Evolutionary conservation across 345 rosid genomes (phyloP), one percentile per base, ranked within the genome.

Genomic region (Angophora floribunda): DNA sequence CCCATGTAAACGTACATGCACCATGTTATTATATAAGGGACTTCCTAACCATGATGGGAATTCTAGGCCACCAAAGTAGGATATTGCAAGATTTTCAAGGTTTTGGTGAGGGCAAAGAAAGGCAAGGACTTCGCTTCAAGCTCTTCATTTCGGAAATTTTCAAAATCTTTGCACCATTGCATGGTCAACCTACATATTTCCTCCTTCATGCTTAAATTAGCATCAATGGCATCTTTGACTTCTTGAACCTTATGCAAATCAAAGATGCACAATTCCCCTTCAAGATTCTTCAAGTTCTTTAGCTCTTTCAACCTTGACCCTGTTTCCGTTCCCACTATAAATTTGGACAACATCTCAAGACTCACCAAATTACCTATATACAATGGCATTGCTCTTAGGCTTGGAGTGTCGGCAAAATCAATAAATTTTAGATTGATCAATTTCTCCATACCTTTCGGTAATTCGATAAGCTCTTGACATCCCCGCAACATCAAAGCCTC

Each of bases 391-490:
- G 0, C 79, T 67, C 16, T 67, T 67, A 67, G 6, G 1, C 11
- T 67, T 0, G 2, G 0, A 16, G 79, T 67, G 1, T 32, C 4
- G 1, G 12, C 15, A 67, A 67, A 15, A 6, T 67, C 79, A 0
- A 67, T 44, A 67, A 16, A 67, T 67, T 8, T 67, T 5, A 67
- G 1, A 67, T 67, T 67, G 9, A 67, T 67, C 6, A 67, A 0
- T 67, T 67, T 67, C 13, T 32, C 79, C 22, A 67, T 67, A 7
- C 13, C 44, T 67, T 67, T 1, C 0, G 79, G 79, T 67, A 32
- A 32, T 32, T 32, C 2, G 0, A 0, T 4, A 0, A 67, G 79
- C 0, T 0, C 0, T 7, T 0, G 0, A 67, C 79, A 67, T 0
- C 6, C 22, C 0, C 4, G 24, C 45, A 67, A 32, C 12, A 67